These are phyloP conservation scores for Vigna mungo DNA, from an alignment of 306 rosid genomes.

Conservation along the genomic window DNA sequence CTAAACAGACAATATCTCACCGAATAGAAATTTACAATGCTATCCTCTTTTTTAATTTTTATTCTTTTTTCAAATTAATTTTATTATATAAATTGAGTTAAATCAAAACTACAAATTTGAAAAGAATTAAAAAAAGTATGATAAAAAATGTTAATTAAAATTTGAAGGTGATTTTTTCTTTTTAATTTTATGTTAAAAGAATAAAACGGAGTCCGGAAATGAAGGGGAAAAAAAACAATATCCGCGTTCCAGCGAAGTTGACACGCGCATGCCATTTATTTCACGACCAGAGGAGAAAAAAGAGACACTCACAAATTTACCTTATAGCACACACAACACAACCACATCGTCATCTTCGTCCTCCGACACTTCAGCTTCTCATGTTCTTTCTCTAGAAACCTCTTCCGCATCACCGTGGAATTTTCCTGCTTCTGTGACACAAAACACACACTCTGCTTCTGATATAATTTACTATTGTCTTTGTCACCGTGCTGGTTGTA, in stretches of 20 bases:
- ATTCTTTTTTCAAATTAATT: no score
- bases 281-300: neutral
- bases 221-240: slow-evolving; percentile 25
- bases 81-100: no score
- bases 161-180: no score
- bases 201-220: slow-evolving; percentile 25
- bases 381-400: slow-evolving; percentile 23
- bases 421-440: slow-evolving; percentile 13
- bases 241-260: slow-evolving; percentile 40
- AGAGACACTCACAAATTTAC: neutral
- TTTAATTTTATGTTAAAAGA: neutral
- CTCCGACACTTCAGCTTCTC: slow-evolving; percentile 32
- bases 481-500: slow-evolving; percentile 23
- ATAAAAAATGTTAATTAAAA: no score
- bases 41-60: no score
- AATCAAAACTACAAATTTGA: no score
- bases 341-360: slow-evolving; percentile 39
- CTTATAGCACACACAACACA: slow-evolving; percentile 21
- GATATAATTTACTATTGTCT: neutral
- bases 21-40: no score
- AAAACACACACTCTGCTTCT: neutral
- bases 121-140: no score
- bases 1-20: no score
- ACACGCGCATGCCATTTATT: slow-evolving; percentile 31
- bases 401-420: slow-evolving; percentile 23